Percentiles rank a stretch among this genome's conserved stretches.
Evolutionary conservation across 306 rosid species (phyloP).

Genomic region (Vigna radiata): DNA sequence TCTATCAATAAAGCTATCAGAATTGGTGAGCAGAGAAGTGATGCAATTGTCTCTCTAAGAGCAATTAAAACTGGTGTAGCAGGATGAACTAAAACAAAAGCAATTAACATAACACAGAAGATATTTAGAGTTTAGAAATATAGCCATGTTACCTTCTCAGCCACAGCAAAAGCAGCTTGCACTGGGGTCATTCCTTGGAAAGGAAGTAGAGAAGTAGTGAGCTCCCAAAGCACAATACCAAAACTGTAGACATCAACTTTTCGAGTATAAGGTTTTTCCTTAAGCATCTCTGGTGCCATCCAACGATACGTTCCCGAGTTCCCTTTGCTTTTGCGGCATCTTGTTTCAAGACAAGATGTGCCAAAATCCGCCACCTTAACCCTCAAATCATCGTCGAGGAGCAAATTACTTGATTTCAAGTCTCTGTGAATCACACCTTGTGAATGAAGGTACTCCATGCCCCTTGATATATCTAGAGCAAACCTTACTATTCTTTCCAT

Average conservation of each 20-base stretch:
- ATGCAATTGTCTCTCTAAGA: background rate
- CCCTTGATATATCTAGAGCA: constrained; percentile 88
- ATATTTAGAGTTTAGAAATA: constrained; percentile 30
- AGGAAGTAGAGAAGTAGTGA: constrained; percentile 82
- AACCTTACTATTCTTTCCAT: constrained; percentile 77
- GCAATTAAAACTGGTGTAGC: background rate
- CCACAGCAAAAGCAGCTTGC: constrained; percentile 96
- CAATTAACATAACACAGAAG: constrained; percentile 16
- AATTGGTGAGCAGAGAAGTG: constrained; percentile 2
- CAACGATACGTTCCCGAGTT: constrained; percentile 93
- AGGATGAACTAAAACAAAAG: background rate
- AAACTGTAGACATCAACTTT: constrained; percentile 91
- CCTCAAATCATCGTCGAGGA: constrained; percentile 88
- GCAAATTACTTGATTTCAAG: constrained; percentile 83
- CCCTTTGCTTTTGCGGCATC: constrained; percentile 76
- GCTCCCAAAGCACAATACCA: constrained; percentile 95
- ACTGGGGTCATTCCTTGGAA: constrained; percentile 97
- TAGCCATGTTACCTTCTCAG: constrained; percentile 73
- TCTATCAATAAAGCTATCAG: background rate
- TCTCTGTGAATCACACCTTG: constrained; percentile 95
- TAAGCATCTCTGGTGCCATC: constrained; percentile 97
- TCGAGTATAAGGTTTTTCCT: constrained; percentile 75
- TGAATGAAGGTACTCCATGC: constrained; percentile 94
- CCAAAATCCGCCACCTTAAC: constrained; percentile 94
- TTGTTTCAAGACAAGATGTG: constrained; percentile 91